A percentile compares a stretch with the other conserved stretches of the same genome.
Evolutionary conservation across 768 basidiomycete species (phyloP).

Genomic region (Suillus lakei): DNA sequence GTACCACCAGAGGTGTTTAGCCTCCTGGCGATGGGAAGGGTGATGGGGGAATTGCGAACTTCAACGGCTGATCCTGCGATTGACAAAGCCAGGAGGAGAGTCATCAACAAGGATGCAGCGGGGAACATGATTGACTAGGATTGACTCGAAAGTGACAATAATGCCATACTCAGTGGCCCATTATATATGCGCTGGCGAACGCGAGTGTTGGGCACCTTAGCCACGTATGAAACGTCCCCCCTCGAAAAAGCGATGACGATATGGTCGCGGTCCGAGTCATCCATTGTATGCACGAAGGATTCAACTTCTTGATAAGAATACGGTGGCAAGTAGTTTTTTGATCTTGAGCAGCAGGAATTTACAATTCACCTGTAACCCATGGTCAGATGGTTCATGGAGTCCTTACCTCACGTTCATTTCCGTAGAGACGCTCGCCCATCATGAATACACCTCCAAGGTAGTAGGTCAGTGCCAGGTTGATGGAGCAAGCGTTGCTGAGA

Average conservation of each 20-base stretch:
- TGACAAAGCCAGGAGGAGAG: conserved; percentile 50
- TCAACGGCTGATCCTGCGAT: conserved; percentile 48
- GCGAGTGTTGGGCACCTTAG: neutral
- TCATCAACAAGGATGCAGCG: conserved; percentile 44
- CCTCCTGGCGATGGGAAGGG: conserved; percentile 55
- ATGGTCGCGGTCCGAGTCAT: neutral
- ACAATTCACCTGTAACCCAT: neutral
- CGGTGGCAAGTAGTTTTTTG: neutral
- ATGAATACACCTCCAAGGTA: neutral
- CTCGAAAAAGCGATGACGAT: neutral
- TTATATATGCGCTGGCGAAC: neutral
- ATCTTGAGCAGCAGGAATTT: neutral
- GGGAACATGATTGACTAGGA: conserved; percentile 42
- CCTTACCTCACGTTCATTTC: neutral
- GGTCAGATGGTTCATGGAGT: neutral
- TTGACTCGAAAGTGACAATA: neutral
- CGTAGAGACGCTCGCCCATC: neutral
- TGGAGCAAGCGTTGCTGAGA: neutral
- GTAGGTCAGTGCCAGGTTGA: neutral
- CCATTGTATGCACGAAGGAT: neutral
- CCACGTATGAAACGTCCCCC: neutral
- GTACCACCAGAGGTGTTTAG: conserved; percentile 52
- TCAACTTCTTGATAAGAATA: neutral
- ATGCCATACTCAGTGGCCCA: neutral
- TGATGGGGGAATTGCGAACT: conserved; percentile 44